Base-by-base conservation (phyloP, 1,139 yeast genomes). In the Pneumocystis wakefieldiae region DNA sequence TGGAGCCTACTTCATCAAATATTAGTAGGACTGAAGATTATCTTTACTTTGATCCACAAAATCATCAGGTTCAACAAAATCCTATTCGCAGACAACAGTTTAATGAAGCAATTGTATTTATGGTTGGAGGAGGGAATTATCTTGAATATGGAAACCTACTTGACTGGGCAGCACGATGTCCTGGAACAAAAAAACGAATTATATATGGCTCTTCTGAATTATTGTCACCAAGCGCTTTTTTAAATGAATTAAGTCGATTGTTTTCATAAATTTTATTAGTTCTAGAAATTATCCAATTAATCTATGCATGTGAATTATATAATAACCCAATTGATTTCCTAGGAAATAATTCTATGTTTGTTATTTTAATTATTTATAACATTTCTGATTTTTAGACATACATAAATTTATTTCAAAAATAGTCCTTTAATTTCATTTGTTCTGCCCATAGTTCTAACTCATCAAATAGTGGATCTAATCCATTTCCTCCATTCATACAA, bases 61-160 rank as follows among this genome's bases (percentile, higher is more conserved):
- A 88, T 4, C 55, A 24, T 24, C n/a, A 48, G 12, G 28, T 24
- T 24, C 29, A 48, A 12, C 55, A 48, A 24, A 48, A 24, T 24
- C 32, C 55, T 3, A 12, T 48, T 24, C 81, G 97, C 68, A 83
- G 96, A 72, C 90, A 86, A 70, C 77, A 85, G 15, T 89, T 87
- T 72, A 83, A 82, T 67, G 94, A 89, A 68, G 83, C 95, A 2
- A 77, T 88, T 64, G 95, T 92, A 19, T 94, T 92, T 73, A 87
- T 90, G 62, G 91, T 94, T 65, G 99, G 98, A 28, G 98, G 98
- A 41, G 98, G 97, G 61, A 91, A 88, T 73, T 92, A 90, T 72
- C 77, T 88, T 68, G 99, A 92, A 75, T 92, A 92, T 72, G 95
- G 91, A 68, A 91, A 91, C 71, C 80, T 92, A 70, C 95, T 88